Evolutionary conservation across 805 yeast species (phyloP).

Genomic region (Suhomyces tanzawaensis): DNA sequence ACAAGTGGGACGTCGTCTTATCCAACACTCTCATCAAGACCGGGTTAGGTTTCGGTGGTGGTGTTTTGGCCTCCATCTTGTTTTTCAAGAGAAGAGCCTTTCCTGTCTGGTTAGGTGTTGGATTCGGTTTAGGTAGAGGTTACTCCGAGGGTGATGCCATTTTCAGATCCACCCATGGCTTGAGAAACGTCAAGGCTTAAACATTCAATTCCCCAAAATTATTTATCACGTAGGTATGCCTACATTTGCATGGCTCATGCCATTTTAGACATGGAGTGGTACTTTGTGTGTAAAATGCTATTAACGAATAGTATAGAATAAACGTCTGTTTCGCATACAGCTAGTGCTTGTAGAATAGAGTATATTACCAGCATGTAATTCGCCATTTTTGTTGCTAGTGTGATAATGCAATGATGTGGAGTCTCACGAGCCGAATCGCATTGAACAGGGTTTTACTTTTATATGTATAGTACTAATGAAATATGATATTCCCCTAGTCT

Average conservation of each 20-base stretch:
- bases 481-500: too few relatives aligned
- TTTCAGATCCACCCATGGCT: slow-evolving; percentile 78
- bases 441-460: too few relatives aligned
- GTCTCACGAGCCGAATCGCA: too few relatives aligned
- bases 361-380: too few relatives aligned
- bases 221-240: background rate
- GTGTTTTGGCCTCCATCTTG: slow-evolving; percentile 87
- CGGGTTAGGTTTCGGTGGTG: slow-evolving; percentile 95
- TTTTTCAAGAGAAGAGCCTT: slow-evolving; percentile 91
- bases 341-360: too few relatives aligned
- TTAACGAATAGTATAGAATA: too few relatives aligned
- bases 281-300: too few relatives aligned
- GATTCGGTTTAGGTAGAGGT: slow-evolving; percentile 97
- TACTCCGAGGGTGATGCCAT: slow-evolving; percentile 98
- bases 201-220: slow-evolving; percentile 3
- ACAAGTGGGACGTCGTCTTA: slow-evolving; percentile 92
- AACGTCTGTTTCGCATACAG: too few relatives aligned
- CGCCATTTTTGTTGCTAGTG: too few relatives aligned
- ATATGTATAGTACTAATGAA: too few relatives aligned
- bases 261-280: too few relatives aligned
- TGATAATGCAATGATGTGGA: too few relatives aligned
- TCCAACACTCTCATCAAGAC: slow-evolving; percentile 93
- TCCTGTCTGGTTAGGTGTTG: slow-evolving; percentile 97
- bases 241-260: background rate
- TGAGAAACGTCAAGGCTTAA: slow-evolving; percentile 70